phyloP scores from a whole-genome alignment of 2,329 filamentous ascomycete genomes.

The Diaporthe amygdali region DNA sequence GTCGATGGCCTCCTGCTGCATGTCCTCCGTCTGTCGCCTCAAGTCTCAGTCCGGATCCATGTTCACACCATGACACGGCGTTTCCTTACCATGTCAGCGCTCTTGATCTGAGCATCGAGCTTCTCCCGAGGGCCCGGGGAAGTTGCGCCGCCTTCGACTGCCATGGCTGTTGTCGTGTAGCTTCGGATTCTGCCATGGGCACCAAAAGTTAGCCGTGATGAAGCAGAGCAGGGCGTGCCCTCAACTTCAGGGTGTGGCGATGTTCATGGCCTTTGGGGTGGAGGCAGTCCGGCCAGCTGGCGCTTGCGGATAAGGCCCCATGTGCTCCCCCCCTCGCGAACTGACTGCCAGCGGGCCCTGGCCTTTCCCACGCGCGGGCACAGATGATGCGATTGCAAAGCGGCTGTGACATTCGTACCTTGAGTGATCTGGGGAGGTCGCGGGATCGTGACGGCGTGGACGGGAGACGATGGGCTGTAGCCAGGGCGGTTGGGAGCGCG shows the following conservation, averaged over 20 bases:
- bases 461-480: background rate
- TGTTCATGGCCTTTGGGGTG: background rate
- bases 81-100: slow-evolving; percentile 88
- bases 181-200: background rate
- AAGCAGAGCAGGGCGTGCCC: background rate
- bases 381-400: background rate
- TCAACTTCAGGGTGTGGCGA: background rate
- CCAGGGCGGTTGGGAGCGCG: background rate
- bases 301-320: background rate
- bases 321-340: background rate
- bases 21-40: slow-evolving; percentile 80
- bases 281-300: background rate
- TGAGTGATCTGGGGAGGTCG: background rate
- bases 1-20: slow-evolving; percentile 95
- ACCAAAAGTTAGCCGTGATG: background rate
- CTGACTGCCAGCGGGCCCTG: background rate
- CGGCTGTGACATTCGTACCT: background rate
- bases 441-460: background rate
- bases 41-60: background rate
- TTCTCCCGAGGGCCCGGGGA: slow-evolving; percentile 69
- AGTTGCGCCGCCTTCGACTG: slow-evolving; percentile 30
- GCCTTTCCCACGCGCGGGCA: no score
- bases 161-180: slow-evolving; percentile 12
- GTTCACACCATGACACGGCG: background rate
- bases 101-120: slow-evolving; percentile 94